These are phyloP conservation scores for Arachnomyces sp. DNA, from an alignment of 2,329 filamentous ascomycete genomes.

Conservation along the genomic window DNA sequence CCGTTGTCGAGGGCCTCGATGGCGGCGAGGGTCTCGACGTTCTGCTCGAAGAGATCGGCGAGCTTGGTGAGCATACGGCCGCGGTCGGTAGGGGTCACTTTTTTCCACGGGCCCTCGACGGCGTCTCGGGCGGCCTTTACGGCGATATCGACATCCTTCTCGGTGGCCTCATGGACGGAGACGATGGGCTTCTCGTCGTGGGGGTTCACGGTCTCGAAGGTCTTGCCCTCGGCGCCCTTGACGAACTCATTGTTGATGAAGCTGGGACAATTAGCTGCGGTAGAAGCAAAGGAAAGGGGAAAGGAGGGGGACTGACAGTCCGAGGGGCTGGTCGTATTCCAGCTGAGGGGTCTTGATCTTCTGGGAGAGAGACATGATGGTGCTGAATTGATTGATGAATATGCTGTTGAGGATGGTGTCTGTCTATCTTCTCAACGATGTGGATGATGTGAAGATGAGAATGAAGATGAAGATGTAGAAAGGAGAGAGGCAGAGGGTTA, in stretches of 20 bases:
- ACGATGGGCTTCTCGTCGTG: conserved; percentile 74
- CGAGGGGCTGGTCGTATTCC: conserved; percentile 35
- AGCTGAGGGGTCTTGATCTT: conserved; percentile 32
- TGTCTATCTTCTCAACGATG: no score
- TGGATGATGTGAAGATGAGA: no score
- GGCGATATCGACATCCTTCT: conserved; percentile 68
- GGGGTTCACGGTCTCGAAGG: conserved; percentile 88
- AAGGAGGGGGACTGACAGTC: conserved; percentile 23
- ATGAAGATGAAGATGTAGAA: no score
- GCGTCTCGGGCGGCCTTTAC: conserved; percentile 79
- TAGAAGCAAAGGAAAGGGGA: neutral
- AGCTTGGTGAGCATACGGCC: conserved; percentile 65
- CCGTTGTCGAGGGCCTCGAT: conserved; percentile 66
- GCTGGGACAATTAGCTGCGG: conserved; percentile 8
- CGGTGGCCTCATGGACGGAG: conserved; percentile 73
- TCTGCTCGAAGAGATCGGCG: conserved; percentile 70
- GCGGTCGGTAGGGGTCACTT: conserved; percentile 61
- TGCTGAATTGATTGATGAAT: neutral
- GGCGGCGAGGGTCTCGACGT: conserved; percentile 65
- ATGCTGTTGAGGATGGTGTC: no score
- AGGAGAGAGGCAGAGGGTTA: no score
- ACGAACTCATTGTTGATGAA: conserved; percentile 81
- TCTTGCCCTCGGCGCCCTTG: conserved; percentile 74
- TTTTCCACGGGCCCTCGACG: conserved; percentile 65
- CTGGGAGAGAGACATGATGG: conserved; percentile 30